Evolutionary conservation across 1,284 basidiomycete genomes (phyloP).

Genomic region (Termitomyces sp.): DNA sequence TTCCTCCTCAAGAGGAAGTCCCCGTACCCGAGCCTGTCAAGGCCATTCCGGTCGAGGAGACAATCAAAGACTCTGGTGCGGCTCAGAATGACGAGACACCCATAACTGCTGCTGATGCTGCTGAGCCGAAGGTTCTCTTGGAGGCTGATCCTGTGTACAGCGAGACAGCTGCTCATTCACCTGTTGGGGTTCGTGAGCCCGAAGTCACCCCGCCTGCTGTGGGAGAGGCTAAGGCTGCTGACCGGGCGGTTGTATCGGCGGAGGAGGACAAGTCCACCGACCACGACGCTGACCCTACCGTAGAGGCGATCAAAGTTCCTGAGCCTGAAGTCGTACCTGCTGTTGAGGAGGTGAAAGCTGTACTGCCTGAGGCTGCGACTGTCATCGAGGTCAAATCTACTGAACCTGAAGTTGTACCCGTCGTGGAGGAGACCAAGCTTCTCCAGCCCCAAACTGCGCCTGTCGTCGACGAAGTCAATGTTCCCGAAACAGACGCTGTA

Average conservation of each 20-base stretch:
- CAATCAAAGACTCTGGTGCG: background rate
- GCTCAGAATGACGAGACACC: background rate
- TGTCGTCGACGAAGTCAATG: background rate
- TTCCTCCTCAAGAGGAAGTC: background rate
- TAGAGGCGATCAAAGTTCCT: background rate
- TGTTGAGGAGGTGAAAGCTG: background rate
- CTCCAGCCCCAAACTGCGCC: background rate
- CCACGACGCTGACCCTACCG: background rate
- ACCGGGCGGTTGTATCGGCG: constrained; percentile 1
- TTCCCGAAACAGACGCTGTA: background rate
- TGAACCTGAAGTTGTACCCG: background rate
- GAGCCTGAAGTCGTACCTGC: background rate
- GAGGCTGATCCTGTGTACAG: background rate
- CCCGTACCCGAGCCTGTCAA: background rate
- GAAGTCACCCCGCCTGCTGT: background rate
- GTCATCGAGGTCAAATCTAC: background rate
- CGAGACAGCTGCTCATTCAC: background rate
- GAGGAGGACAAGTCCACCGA: background rate
- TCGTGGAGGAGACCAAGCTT: background rate
- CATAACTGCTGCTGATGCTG: background rate
- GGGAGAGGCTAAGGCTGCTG: background rate
- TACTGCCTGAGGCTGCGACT: background rate
- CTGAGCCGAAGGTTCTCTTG: background rate
- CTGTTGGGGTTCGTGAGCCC: background rate
- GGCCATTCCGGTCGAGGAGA: background rate